Evolutionary conservation across 176 grass and related monocot genomes (phyloP).

Genomic region (maize (Zea mays)): Zm-B73-REFERENCE-NAM-5.0 NC_050099.1:243630501-243631000

Average conservation of each 20-base stretch:
- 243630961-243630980: constrained; percentile 24
- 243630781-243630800: not conserved
- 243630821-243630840: not conserved
- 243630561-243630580: not conserved
- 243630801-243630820: not conserved
- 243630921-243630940: not conserved
- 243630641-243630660: not conserved
- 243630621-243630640: too few relatives aligned
- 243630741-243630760: not conserved
- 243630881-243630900: not conserved
- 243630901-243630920: constrained; percentile 22
- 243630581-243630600: not conserved
- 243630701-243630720: not conserved
- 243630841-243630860: not conserved
- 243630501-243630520: too few relatives aligned
- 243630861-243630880: constrained; percentile 14
- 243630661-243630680: not conserved
- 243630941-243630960: not conserved
- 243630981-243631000: constrained; percentile 17
- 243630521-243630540: too few relatives aligned
- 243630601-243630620: too few relatives aligned
- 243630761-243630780: not conserved
- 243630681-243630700: not conserved
- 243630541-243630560: too few relatives aligned
- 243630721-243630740: not conserved